Evolutionary conservation across 2,329 filamentous ascomycete species (phyloP).

Genomic region (Onygenales sp.): DNA sequence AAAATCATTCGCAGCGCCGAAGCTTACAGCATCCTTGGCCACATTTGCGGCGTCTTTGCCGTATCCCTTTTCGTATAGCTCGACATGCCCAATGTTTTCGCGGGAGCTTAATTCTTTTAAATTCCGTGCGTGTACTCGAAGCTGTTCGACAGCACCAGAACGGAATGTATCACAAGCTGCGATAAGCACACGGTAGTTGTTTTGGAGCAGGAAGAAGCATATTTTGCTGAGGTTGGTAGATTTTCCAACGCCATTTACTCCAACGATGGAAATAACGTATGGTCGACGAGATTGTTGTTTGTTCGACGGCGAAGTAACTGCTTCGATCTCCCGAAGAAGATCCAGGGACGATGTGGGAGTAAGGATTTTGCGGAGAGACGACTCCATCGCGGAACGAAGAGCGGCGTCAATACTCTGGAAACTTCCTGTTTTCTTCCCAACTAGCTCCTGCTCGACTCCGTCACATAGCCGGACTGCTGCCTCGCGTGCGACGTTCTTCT

Average conservation of each 20-base stretch:
- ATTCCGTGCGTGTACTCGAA: constrained; percentile 90
- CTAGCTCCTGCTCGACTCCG: constrained; percentile 78
- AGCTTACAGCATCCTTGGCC: constrained; percentile 82
- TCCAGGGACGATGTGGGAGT: constrained; percentile 93
- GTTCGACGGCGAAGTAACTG: constrained; percentile 57
- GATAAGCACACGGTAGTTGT: constrained; percentile 90
- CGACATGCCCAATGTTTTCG: constrained; percentile 70
- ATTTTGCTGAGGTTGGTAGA: constrained; percentile 97
- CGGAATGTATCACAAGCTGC: constrained; percentile 95
- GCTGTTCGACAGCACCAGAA: constrained; percentile 91
- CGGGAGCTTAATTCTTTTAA: constrained; percentile 77
- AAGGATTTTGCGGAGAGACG: constrained; percentile 86
- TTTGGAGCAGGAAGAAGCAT: constrained; percentile 94
- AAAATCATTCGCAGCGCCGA: constrained; percentile 64
- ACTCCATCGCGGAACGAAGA: constrained; percentile 80
- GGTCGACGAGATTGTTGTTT: constrained; percentile 61
- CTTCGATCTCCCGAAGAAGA: constrained; percentile 84
- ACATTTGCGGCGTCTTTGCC: constrained; percentile 95
- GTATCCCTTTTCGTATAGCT: constrained; percentile 94
- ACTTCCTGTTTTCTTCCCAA: constrained; percentile 82
- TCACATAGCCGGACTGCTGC: constrained; percentile 85
- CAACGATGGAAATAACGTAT: constrained; percentile 96
- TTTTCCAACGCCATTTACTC: constrained; percentile 96
- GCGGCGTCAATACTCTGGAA: constrained; percentile 83
- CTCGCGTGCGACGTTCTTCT: constrained; percentile 94